A percentile compares a stretch with the other conserved stretches of the same genome.
Evolutionary conservation across 2,329 filamentous ascomycete species (phyloP).

Genomic region (Xylaria digitata): DNA sequence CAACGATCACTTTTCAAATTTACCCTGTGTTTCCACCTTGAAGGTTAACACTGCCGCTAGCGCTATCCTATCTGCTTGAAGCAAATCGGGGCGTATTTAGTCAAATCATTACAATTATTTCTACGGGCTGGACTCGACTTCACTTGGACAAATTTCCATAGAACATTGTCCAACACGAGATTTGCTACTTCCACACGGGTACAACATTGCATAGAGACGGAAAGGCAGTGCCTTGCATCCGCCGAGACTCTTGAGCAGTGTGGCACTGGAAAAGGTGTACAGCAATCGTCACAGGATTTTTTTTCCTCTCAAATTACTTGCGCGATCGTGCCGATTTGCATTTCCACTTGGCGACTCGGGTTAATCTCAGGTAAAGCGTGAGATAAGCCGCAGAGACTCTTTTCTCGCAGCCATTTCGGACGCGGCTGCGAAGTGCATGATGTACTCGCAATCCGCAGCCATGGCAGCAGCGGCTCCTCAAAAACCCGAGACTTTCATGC

Average conservation of each 20-base stretch:
- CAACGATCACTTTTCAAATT: conserved; percentile 38
- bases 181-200: conserved; percentile 16
- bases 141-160: conserved; percentile 31
- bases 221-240: conserved; percentile 46
- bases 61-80: conserved; percentile 58
- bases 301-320: conserved; percentile 39
- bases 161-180: conserved; percentile 34
- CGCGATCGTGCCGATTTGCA: conserved; percentile 28
- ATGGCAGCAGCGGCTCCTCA: conserved; percentile 85
- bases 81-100: conserved; percentile 54
- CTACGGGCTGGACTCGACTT: conserved; percentile 61
- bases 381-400: conserved; percentile 14
- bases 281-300: conserved; percentile 38
- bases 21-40: conserved; percentile 53
- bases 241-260: conserved; percentile 22
- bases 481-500: conserved; percentile 98
- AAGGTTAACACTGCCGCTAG: conserved; percentile 54
- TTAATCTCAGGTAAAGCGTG: conserved; percentile 22
- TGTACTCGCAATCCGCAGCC: conserved; percentile 85
- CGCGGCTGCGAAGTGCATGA: conserved; percentile 54
- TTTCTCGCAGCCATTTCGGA: conserved; percentile 35
- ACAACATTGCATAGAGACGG: conserved; percentile 36
- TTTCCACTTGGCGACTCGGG: conserved; percentile 9
- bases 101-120: conserved; percentile 33
- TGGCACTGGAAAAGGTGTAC: conserved; percentile 33